These are phyloP conservation scores for Cyclotella kingstonii DNA, from an alignment of 108 stramenopile genomes.

Conservation along the genomic window DNA sequence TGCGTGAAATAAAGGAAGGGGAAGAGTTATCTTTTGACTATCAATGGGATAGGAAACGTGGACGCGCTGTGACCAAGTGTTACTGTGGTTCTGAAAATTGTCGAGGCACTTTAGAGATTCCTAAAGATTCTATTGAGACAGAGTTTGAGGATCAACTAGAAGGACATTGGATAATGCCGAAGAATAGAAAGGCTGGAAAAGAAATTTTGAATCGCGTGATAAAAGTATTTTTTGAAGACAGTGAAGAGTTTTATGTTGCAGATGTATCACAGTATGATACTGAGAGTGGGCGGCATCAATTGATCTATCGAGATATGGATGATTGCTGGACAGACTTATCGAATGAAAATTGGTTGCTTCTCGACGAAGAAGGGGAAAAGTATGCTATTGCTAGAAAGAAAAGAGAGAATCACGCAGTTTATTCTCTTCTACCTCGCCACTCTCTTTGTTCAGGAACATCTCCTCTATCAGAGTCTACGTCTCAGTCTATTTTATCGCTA, in stretches of 20 bases:
- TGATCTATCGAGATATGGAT: constrained; percentile 73
- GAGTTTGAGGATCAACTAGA: constrained; percentile 55
- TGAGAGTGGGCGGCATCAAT: constrained; percentile 54
- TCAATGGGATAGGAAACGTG: constrained; percentile 87
- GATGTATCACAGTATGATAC: constrained; percentile 78
- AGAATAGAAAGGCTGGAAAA: constrained; percentile 41
- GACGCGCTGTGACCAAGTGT: constrained; percentile 91
- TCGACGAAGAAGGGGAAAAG: constrained; percentile 67
- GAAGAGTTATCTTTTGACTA: constrained; percentile 98
- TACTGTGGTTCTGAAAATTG: constrained; percentile 88
- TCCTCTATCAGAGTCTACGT: constrained; percentile 22
- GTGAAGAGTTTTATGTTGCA: constrained; percentile 67
- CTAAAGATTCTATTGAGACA: constrained; percentile 53
- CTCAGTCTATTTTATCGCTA: constrained; percentile 32
- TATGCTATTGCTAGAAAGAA: constrained; percentile 75
- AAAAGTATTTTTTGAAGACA: constrained; percentile 64
- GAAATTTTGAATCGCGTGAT: constrained; percentile 80
- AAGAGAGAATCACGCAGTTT: constrained; percentile 2
- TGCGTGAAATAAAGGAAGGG: constrained; percentile 74
- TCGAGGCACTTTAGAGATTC: constrained; percentile 91
- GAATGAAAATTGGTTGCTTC: constrained; percentile 79
- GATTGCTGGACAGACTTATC: constrained; percentile 78
- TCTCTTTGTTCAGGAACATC: constrained; percentile 12
- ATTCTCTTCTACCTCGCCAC: constrained; percentile 6
- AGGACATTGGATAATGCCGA: constrained; percentile 54